Percentiles rank a stretch among this genome's conserved stretches.
phyloP scores from a whole-genome alignment of 495 filamentous ascomycete species.

The Aspergillus carlsbadensis region DNA sequence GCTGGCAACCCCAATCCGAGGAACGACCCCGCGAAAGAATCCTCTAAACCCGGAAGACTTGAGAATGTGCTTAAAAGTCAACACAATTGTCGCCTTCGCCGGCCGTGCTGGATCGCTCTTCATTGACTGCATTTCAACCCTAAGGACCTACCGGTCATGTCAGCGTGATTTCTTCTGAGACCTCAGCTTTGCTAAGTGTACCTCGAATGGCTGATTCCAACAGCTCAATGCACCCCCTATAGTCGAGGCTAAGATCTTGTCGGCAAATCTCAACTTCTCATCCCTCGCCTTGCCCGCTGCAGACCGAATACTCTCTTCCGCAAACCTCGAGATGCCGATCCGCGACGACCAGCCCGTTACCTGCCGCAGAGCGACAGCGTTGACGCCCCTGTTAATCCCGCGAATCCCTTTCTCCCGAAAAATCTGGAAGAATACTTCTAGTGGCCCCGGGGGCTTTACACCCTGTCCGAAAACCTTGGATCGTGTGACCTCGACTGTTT shows the following conservation, averaged over 20 bases:
- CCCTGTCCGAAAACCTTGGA: slow-evolving; percentile 85
- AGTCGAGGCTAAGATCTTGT: slow-evolving; percentile 87
- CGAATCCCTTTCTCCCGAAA: slow-evolving; percentile 90
- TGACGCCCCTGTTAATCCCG: slow-evolving; percentile 97
- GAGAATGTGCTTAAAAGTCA: slow-evolving; percentile 92
- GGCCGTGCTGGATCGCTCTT: slow-evolving; percentile 94
- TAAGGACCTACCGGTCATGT: too few species aligned
- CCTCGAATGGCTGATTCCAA: slow-evolving; percentile 99
- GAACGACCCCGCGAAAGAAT: slow-evolving; percentile 92
- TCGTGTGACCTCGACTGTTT: slow-evolving; percentile 99
- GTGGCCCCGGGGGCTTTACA: slow-evolving; percentile 80
- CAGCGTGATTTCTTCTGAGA: too few species aligned
- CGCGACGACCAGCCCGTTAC: slow-evolving; percentile 99
- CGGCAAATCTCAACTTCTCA: slow-evolving; percentile 70
- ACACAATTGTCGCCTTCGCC: slow-evolving; percentile 95
- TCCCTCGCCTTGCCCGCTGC: slow-evolving; percentile 76
- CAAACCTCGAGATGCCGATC: slow-evolving; percentile 87
- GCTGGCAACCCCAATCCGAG: slow-evolving; percentile 89
- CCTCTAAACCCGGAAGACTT: slow-evolving; percentile 81
- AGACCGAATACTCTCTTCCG: slow-evolving; percentile 82
- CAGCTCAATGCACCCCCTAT: slow-evolving; percentile 91
- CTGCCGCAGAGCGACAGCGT: slow-evolving; percentile 95
- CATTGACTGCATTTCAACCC: slow-evolving; percentile 99
- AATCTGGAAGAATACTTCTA: slow-evolving; percentile 93
- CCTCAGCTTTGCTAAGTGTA: too few species aligned